Conservation (phyloP, 2,329 filamentous ascomycete species). For the Graphiopsis chlorocephala region DNA sequence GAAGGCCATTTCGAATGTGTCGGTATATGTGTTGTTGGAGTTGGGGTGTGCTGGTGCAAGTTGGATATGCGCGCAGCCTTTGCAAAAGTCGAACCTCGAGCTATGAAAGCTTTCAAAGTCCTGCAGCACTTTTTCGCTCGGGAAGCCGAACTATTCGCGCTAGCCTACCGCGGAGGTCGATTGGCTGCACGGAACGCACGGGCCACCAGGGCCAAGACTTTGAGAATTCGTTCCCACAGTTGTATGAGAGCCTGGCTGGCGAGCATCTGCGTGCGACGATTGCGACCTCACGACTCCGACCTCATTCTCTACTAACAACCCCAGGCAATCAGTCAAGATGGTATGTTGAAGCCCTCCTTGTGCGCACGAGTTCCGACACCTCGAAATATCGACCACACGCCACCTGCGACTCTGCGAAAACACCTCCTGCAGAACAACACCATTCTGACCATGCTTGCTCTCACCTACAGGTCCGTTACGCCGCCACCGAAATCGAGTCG, state of each 20-base stretch:
- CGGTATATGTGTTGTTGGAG: conserved; percentile 17
- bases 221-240: neutral
- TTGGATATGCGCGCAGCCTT: conserved; percentile 9
- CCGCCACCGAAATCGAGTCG: conserved; percentile 80
- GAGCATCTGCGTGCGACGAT: neutral
- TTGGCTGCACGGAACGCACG: neutral
- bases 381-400: neutral
- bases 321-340: conserved; percentile 36
- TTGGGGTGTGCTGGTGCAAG: conserved; percentile 14
- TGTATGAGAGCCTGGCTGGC: neutral
- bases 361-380: neutral
- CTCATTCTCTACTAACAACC: conserved; percentile 8
- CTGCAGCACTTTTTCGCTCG: conserved; percentile 9
- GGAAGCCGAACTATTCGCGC: neutral
- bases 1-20: conserved; percentile 40
- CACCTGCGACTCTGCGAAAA: neutral
- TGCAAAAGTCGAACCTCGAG: conserved; percentile 16
- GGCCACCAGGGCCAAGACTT: neutral
- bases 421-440: neutral
- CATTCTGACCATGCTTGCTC: conserved; percentile 3
- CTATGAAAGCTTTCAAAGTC: conserved; percentile 14
- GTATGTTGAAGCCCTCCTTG: conserved; percentile 27
- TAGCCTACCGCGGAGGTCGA: conserved; percentile 2
- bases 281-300: conserved; percentile 16
- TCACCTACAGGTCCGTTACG: conserved; percentile 81